phyloP scores from a whole-genome alignment of 108 stramenopile species.

The Cyclotella baltica region DNA sequence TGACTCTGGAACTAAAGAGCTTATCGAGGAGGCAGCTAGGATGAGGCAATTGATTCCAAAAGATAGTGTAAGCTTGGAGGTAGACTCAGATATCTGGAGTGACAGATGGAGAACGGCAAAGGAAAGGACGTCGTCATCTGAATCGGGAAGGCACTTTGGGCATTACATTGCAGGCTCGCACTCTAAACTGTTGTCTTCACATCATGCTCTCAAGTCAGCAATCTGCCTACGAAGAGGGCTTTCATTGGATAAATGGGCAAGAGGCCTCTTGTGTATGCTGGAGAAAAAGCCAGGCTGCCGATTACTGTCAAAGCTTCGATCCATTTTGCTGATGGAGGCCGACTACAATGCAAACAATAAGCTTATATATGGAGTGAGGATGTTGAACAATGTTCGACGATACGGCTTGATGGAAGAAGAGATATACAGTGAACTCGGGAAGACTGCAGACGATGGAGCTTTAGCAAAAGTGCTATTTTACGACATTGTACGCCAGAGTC shows the following conservation, averaged over 20 bases:
- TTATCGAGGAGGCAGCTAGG: not conserved
- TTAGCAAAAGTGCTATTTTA: conserved; percentile 2
- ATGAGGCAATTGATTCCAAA: not conserved
- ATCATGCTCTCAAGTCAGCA: not conserved
- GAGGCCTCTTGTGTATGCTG: not conserved
- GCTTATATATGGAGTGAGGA: not conserved
- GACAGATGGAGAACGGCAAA: not conserved
- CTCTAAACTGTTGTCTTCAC: not conserved
- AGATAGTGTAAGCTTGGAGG: not conserved
- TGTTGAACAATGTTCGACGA: not conserved
- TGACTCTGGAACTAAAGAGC: not conserved
- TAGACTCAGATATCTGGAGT: not conserved
- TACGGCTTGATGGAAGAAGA: not conserved
- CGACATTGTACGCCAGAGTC: too few species aligned
- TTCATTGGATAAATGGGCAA: not conserved
- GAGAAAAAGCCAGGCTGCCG: not conserved
- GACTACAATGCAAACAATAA: conserved; percentile 1
- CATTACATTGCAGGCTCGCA: not conserved
- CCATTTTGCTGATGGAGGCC: not conserved
- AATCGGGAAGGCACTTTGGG: not conserved
- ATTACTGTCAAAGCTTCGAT: not conserved
- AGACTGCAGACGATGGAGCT: not conserved
- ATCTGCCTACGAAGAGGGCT: not conserved
- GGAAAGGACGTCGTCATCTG: conserved; percentile 1
- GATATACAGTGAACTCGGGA: not conserved